These are phyloP conservation scores for Orbilia javanica DNA, from an alignment of 2,329 filamentous ascomycete genomes.

Conservation along the genomic window DNA sequence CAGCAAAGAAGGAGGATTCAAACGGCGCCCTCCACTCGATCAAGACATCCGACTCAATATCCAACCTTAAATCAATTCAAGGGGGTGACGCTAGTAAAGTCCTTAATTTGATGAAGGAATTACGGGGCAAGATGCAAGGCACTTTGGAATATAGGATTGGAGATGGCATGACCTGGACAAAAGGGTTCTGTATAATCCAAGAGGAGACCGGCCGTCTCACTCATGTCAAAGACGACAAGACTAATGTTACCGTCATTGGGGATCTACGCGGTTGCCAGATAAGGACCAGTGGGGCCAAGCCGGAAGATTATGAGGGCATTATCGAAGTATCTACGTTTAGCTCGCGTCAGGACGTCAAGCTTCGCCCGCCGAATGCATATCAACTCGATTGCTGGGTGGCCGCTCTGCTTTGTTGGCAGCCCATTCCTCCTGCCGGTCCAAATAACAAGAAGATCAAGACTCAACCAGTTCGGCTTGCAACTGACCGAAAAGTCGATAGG, in stretches of 20 bases:
- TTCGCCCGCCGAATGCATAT: slow-evolving; percentile 74
- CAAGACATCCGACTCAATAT: slow-evolving; percentile 37
- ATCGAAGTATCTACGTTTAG: slow-evolving; percentile 65
- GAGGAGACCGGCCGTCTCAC: slow-evolving; percentile 80
- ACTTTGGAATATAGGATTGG: slow-evolving; percentile 79
- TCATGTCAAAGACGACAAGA: slow-evolving; percentile 78
- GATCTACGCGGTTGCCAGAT: slow-evolving; percentile 82
- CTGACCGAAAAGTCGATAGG: slow-evolving; percentile 64
- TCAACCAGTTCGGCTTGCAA: slow-evolving; percentile 65
- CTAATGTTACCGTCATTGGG: slow-evolving; percentile 74
- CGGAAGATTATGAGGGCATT: slow-evolving; percentile 62
- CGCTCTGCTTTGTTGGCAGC: slow-evolving; percentile 84
- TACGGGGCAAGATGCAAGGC: slow-evolving; percentile 84
- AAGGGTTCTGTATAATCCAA: slow-evolving; percentile 82
- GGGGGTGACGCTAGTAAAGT: slow-evolving; percentile 78
- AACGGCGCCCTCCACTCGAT: slow-evolving; percentile 30
- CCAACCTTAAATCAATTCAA: slow-evolving; percentile 17
- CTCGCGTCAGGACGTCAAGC: slow-evolving; percentile 70
- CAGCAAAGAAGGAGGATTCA: slow-evolving; percentile 25
- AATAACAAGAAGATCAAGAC: slow-evolving; percentile 70
- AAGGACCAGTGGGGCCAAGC: slow-evolving; percentile 68
- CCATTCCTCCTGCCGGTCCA: slow-evolving; percentile 73
- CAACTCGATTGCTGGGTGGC: slow-evolving; percentile 85
- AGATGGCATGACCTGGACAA: slow-evolving; percentile 74
- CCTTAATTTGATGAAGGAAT: slow-evolving; percentile 79